These are phyloP conservation scores for Aegilops tauschii DNA, from an alignment of 176 grass and related monocot species.

Conservation along the genomic window DNA sequence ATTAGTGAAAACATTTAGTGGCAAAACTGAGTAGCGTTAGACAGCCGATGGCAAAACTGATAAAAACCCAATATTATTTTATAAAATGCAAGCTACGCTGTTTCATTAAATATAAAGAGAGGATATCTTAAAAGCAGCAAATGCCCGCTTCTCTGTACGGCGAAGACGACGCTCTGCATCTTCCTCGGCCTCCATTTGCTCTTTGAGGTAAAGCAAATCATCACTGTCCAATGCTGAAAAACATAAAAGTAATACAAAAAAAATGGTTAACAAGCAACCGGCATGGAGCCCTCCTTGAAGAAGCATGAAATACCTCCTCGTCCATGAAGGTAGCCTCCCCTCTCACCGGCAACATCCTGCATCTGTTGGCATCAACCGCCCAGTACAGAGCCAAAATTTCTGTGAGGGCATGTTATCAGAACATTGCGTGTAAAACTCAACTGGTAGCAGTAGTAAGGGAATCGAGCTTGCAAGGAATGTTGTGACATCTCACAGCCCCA, in stretches of 20 bases:
- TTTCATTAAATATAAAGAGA: conserved; percentile 25
- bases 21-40: too few relatives aligned
- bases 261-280: not conserved
- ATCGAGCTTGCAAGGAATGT: not conserved
- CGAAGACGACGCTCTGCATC: conserved; percentile 90
- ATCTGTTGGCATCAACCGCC: conserved; percentile 78
- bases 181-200: conserved; percentile 99
- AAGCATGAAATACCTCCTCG: conserved; percentile 77
- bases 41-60: too few relatives aligned
- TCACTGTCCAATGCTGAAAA: conserved; percentile 91
- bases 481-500: not conserved
- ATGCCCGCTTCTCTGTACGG: conserved; percentile 90
- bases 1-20: too few relatives aligned
- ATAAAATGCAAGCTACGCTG: not conserved
- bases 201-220: conserved; percentile 97
- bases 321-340: conserved; percentile 95
- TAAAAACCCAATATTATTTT: not conserved
- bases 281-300: conserved; percentile 4
- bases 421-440: conserved; percentile 12
- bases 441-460: not conserved
- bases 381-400: conserved; percentile 85
- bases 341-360: conserved; percentile 99
- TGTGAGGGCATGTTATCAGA: conserved; percentile 99
- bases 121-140: conserved; percentile 99
- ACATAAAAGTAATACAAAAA: conserved; percentile 3